Conservation (phyloP, 768 basidiomycete genomes). For the Myochromella boudieri region DNA sequence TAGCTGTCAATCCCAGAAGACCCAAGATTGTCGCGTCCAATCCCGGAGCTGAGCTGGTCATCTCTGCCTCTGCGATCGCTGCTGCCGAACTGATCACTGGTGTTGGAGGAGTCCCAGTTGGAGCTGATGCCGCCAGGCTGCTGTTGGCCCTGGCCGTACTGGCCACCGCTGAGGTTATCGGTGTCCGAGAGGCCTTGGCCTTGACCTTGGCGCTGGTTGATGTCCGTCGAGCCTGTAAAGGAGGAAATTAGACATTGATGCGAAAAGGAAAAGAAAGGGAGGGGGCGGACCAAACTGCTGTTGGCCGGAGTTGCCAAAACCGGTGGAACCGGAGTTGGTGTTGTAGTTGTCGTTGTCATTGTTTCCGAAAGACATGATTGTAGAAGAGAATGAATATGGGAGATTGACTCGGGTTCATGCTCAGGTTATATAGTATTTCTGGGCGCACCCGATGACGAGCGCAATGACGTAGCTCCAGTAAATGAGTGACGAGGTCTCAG, state of each 20-base stretch:
- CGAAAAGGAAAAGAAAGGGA: too few relatives aligned
- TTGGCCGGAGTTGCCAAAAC: neutral
- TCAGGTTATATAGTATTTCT: slow-evolving; percentile 11
- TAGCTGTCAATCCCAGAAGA: slow-evolving; percentile 12
- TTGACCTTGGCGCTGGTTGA: slow-evolving; percentile 1
- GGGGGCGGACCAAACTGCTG: slow-evolving; percentile 4
- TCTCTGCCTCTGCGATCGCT: neutral
- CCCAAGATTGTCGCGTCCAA: slow-evolving; percentile 9
- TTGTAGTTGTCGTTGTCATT: slow-evolving; percentile 10
- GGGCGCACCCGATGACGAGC: slow-evolving; percentile 2
- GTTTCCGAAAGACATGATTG: slow-evolving; percentile 18
- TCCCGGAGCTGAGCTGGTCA: slow-evolving; percentile 4
- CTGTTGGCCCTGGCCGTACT: neutral
- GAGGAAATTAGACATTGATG: neutral
- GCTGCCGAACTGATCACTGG: slow-evolving; percentile 1
- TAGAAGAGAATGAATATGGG: neutral
- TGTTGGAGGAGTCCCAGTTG: slow-evolving; percentile 3
- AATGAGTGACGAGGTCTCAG: neutral
- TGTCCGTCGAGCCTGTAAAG: neutral
- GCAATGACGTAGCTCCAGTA: slow-evolving; percentile 9
- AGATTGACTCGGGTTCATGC: neutral
- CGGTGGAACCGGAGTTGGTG: slow-evolving; percentile 8
- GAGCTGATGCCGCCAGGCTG: neutral
- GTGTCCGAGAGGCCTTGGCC: slow-evolving; percentile 3
- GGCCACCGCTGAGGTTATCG: neutral